Evolutionary conservation across 352 stramenopile genomes (phyloP), one percentile per base, ranked within the genome.

Genomic region (Pythium angustatum): DNA sequence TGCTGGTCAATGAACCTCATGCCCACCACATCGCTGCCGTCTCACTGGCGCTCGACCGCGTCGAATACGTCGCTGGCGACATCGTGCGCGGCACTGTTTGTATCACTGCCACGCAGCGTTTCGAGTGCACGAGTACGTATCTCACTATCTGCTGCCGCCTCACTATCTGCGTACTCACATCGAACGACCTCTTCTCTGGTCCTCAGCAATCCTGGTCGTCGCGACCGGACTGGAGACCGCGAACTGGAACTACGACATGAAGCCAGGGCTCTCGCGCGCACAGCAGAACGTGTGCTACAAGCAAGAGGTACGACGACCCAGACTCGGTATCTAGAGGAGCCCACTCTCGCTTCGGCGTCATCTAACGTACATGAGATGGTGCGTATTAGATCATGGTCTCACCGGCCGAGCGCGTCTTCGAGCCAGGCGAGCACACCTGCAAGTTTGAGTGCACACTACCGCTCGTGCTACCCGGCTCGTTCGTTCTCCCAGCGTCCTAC

Each of bases 261-360:
- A 36, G n/a, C 43, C 38, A n/a, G 41, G 27, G 6, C 28, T 34
- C 38, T 62, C 24, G 11, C 26, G 43, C n/a, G 40, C 26, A 7
- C 38, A 50, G n/a, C 38, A 52, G 26, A 62, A 62, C 28, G 54
- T 62, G 21, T 62, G 54, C 40, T 62, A 48, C 54, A 62, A 50
- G 27, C 54, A 62, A 40, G 54, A 62, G 40, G 54, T 62, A 21
- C 9, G 54, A 10, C 3, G 4, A 43, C 36, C 11, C 36, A 21
- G 14, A 19, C n/a, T n/a, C n/a, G n/a, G n/a, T n/a, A n/a, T n/a
- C n/a, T n/a, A n/a, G n/a, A n/a, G n/a, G n/a, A n/a, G n/a, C n/a
- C n/a, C n/a, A n/a, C n/a, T n/a, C n/a, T n/a, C n/a, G n/a, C n/a
- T n/a, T n/a, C n/a, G n/a, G n/a, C n/a, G n/a, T n/a, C n/a, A n/a